Evolutionary conservation across 2,329 filamentous ascomycete species (phyloP).

Genomic region (Rutstroemia sp.): DNA sequence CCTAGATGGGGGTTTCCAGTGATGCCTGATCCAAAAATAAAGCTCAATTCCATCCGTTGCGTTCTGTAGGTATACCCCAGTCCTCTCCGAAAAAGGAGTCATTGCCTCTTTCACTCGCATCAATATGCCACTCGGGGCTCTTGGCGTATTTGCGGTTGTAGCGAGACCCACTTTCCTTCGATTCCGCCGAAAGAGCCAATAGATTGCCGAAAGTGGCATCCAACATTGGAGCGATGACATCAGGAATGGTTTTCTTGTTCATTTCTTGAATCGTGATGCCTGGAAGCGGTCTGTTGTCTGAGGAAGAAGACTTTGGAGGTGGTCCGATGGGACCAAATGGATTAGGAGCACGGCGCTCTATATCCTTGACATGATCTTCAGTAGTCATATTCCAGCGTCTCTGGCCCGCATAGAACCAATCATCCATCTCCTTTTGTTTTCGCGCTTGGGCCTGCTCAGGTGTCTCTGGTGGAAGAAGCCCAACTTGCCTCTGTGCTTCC

Average conservation of each 20-base stretch:
- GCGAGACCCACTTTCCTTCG: constrained; percentile 10
- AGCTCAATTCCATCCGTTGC: neutral
- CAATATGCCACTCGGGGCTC: constrained; percentile 20
- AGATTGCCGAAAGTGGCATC: constrained; percentile 23
- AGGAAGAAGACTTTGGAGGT: constrained; percentile 12
- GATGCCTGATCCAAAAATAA: too few relatives aligned
- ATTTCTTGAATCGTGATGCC: constrained; percentile 20
- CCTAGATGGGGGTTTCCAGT: too few relatives aligned
- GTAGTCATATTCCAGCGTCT: constrained; percentile 21
- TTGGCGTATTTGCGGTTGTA: constrained; percentile 18
- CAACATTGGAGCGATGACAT: constrained; percentile 22
- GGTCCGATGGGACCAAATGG: constrained; percentile 16
- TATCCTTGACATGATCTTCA: constrained; percentile 20
- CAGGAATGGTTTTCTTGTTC: constrained; percentile 17
- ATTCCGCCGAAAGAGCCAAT: constrained; percentile 20
- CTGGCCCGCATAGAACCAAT: constrained; percentile 27
- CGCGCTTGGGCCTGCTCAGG: constrained; percentile 7
- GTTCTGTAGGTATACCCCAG: constrained; percentile 16
- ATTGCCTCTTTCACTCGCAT: constrained; percentile 22
- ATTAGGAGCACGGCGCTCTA: constrained; percentile 12
- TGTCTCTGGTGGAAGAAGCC: constrained; percentile 1
- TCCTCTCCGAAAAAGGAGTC: constrained; percentile 26
- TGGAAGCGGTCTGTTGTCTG: constrained; percentile 7
- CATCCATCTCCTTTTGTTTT: constrained; percentile 16
- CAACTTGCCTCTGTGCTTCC: constrained; percentile 12